Evolutionary conservation across 2,329 filamentous ascomycete species (phyloP).

Genomic region (Botryotinia calthae): DNA sequence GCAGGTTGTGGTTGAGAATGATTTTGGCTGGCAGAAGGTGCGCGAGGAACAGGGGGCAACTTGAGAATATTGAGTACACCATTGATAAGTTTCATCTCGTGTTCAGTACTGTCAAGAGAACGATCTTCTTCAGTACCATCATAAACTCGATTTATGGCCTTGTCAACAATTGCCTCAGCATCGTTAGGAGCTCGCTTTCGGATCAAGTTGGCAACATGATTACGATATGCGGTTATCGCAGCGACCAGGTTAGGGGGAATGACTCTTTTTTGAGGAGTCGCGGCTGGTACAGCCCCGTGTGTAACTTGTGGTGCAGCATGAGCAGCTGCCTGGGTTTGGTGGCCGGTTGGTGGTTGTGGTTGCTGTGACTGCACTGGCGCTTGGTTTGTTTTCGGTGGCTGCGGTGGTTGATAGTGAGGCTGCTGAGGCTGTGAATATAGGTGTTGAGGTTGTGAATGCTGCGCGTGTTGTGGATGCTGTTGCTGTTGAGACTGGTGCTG

Average conservation of each 20-base stretch:
- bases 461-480: slow-evolving; percentile 12
- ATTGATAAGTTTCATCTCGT: slow-evolving; percentile 33
- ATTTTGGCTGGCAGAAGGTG: not conserved
- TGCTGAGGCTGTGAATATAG: slow-evolving; percentile 18
- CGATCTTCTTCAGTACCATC: slow-evolving; percentile 29
- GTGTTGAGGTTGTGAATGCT: slow-evolving; percentile 14
- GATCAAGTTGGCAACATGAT: slow-evolving; percentile 24
- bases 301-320: not conserved
- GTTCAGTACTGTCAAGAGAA: slow-evolving; percentile 27
- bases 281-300: not conserved
- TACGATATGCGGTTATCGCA: slow-evolving; percentile 34
- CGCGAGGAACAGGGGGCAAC: slow-evolving; percentile 8
- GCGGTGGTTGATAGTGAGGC: slow-evolving; percentile 20
- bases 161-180: slow-evolving; percentile 36
- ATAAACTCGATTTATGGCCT: slow-evolving; percentile 36
- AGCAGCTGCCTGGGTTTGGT: slow-evolving; percentile 6
- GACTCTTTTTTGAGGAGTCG: not conserved
- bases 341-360: slow-evolving; percentile 3
- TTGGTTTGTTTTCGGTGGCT: slow-evolving; percentile 15
- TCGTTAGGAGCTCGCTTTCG: slow-evolving; percentile 26
- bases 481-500: slow-evolving; percentile 8
- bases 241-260: not conserved
- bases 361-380: not conserved
- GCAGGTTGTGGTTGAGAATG: slow-evolving; percentile 17
- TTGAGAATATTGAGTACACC: slow-evolving; percentile 21